Evolutionary conservation across 2,329 filamentous ascomycete genomes (phyloP), one percentile per base, ranked within the genome.

Genomic region (Rhytidhysteron rufulum): DNA sequence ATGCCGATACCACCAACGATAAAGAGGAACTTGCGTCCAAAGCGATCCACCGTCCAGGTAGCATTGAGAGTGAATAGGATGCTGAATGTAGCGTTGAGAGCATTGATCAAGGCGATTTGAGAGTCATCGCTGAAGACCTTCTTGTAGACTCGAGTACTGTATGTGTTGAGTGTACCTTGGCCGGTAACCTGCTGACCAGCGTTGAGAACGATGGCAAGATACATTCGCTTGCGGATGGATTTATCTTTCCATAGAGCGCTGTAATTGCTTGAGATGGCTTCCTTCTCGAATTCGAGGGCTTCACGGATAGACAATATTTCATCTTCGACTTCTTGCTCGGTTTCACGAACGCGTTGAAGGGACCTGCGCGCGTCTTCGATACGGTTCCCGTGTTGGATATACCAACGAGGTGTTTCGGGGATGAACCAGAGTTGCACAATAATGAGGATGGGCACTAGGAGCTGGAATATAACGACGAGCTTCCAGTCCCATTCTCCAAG

Each of bases 401-500:
- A 75, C 82, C 83, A 87, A 37, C 83, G 75, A 15, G 84, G 84
- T 4, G 77, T 79, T 58, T 85, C 83, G 16, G 84, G 76, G 57
- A 81, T 83, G 30, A 81, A 82, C 49, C 59, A 65, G 11, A 86
- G 68, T 25, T 82, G 72, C 4, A 64, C 48, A 17, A 85, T 66
- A 59, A 87, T 82, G 43, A 85, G 53, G 37, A 74, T 48, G 2
- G 83, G 83, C 18, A 85, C 73, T n/a, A 87, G 62, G 35, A 85
- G 70, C 65, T 87, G 83, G 71, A 86, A 86, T 46, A 87, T 80
- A 47, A 86, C 78, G 11, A 86, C 80, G 69, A 85, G 77, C 53
- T 77, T 79, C 83, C 83, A 86, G 62, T 86, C 82, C 83, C 83
- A 86, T 50, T 87, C 71, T 29, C 83, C 83, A 4, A 86, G 73